Percentiles rank a stretch among this genome's conserved stretches.
Evolutionary conservation across 139 green algal species (phyloP).

Genomic region (Eudorina sp.): DNA sequence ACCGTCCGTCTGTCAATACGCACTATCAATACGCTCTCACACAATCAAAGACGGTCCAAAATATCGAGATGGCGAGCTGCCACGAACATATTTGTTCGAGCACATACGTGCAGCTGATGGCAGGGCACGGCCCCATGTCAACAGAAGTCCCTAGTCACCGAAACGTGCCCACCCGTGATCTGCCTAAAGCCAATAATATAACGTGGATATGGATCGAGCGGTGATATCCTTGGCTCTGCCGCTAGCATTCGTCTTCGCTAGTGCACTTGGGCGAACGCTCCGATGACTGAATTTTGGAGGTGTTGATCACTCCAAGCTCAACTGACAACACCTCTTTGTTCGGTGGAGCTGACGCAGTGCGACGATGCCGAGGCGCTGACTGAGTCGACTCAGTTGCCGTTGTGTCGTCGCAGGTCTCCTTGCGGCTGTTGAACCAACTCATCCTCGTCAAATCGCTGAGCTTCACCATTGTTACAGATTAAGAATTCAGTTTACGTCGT

Average conservation of each 20-base stretch:
- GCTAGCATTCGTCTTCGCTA: neutral
- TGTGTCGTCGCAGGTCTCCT: neutral
- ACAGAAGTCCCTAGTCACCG: too few relatives aligned
- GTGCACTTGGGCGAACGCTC: neutral
- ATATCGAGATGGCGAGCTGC: too few relatives aligned
- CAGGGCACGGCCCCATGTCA: too few relatives aligned
- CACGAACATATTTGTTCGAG: too few relatives aligned
- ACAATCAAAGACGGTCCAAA: too few relatives aligned
- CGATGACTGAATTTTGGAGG: neutral
- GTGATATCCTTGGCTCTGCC: neutral
- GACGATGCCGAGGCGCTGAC: neutral
- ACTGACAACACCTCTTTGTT: neutral
- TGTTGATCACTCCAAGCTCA: constrained; percentile 12
- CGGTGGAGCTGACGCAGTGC: neutral
- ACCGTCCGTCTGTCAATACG: too few relatives aligned
- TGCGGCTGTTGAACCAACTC: constrained; percentile 18
- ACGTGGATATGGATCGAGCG: too few relatives aligned
- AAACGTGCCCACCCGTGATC: too few relatives aligned
- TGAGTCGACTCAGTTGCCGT: neutral
- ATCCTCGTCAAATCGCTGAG: constrained; percentile 23
- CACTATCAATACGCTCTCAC: too few relatives aligned
- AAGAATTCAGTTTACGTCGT: neutral
- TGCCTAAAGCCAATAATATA: too few relatives aligned
- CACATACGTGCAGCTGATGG: too few relatives aligned
- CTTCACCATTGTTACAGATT: constrained; percentile 15